These are phyloP conservation scores for Arthrobotrys conoides DNA, from an alignment of 2,329 filamentous ascomycete species.

Conservation along the genomic window DNA sequence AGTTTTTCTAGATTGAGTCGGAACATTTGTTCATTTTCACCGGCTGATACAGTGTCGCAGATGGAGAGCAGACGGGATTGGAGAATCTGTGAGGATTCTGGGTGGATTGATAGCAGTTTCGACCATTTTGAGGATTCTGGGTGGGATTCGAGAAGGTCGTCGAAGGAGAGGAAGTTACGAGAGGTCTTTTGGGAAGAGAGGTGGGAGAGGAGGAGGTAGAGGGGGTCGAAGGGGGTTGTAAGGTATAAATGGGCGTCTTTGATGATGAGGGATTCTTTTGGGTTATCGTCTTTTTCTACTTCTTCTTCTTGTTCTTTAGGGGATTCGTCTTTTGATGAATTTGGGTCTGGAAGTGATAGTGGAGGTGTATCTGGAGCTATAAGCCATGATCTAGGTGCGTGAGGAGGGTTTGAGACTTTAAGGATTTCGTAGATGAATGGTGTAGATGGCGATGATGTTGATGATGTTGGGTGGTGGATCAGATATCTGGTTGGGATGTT, in stretches of 20 bases:
- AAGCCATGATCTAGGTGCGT: constrained; percentile 75
- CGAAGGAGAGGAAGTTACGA: constrained; percentile 69
- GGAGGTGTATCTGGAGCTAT: constrained; percentile 65
- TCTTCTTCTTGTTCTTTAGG: constrained; percentile 47
- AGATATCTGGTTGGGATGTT: constrained; percentile 70
- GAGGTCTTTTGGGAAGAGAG: constrained; percentile 70
- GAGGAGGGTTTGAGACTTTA: constrained; percentile 71
- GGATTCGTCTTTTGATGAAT: constrained; percentile 23
- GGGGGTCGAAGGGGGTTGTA: constrained; percentile 84
- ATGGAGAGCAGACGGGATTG: constrained; percentile 78
- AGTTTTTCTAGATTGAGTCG: constrained; percentile 82
- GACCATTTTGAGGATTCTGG: constrained; percentile 68
- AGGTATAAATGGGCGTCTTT: constrained; percentile 82
- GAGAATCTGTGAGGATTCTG: constrained; percentile 69
- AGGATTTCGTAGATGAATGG: constrained; percentile 75
- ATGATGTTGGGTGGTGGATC: background rate
- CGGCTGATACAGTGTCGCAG: constrained; percentile 86
- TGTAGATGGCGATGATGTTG: background rate
- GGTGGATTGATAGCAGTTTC: constrained; percentile 67
- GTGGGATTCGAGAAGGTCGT: constrained; percentile 70
- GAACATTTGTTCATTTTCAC: constrained; percentile 84
- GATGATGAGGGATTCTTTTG: constrained; percentile 70
- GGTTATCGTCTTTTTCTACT: constrained; percentile 31
- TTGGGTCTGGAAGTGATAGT: constrained; percentile 11
- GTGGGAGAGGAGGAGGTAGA: constrained; percentile 85